Evolutionary conservation across 1,284 basidiomycete species (phyloP).

Genomic region (Trametes sp.): DNA sequence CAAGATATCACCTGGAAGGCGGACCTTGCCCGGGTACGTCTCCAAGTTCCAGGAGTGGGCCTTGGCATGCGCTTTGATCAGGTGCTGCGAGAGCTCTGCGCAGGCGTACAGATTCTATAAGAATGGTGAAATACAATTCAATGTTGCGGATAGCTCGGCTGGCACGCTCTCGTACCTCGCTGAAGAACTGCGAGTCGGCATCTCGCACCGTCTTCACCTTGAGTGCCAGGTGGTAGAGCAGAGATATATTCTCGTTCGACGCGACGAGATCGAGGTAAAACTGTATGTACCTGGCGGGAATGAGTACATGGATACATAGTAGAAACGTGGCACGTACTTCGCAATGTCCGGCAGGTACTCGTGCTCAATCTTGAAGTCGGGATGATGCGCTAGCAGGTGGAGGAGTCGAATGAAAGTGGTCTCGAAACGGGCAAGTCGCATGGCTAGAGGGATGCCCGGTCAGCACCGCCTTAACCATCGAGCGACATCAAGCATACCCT

Average conservation of each 20-base stretch:
- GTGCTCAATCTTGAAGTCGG: constrained; percentile 77
- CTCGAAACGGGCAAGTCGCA: constrained; percentile 77
- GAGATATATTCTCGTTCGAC: constrained; percentile 79
- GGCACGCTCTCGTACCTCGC: constrained; percentile 74
- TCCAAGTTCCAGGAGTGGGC: constrained; percentile 79
- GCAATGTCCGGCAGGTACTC: constrained; percentile 77
- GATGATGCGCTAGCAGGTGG: constrained; percentile 92
- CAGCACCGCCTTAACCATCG: background rate
- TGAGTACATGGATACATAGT: background rate
- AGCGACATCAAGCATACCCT: constrained; percentile 46
- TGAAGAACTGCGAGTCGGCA: constrained; percentile 66
- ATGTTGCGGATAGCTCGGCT: constrained; percentile 25
- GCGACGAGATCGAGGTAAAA: constrained; percentile 87
- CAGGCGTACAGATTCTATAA: constrained; percentile 87
- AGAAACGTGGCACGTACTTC: constrained; percentile 53
- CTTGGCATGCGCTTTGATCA: constrained; percentile 79
- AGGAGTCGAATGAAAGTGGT: constrained; percentile 86
- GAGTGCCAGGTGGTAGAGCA: constrained; percentile 85
- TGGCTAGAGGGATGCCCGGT: constrained; percentile 46
- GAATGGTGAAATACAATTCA: no score
- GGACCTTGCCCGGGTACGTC: constrained; percentile 83
- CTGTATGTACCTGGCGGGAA: constrained; percentile 76
- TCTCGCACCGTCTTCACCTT: constrained; percentile 91
- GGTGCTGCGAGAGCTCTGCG: constrained; percentile 87
- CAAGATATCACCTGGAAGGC: constrained; percentile 86